Percentiles rank a stretch among this genome's conserved stretches.
Evolutionary conservation across 352 stramenopile genomes (phyloP).

Genomic region (Aphanomyces euteiches): DNA sequence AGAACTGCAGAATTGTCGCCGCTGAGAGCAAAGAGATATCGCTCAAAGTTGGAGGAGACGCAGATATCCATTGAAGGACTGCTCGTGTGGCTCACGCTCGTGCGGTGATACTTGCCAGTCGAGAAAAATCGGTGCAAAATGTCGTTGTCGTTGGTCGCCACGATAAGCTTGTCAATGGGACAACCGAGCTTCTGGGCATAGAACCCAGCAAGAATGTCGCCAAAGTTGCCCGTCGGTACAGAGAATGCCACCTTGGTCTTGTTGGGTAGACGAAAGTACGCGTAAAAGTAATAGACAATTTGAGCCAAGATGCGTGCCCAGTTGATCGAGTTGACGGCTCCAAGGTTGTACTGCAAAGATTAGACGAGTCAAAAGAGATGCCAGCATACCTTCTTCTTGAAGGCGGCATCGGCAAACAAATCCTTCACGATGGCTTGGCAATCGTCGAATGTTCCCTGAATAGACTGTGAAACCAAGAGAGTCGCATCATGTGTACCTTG

Average conservation of each 20-base stretch:
- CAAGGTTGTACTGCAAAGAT: slow-evolving; percentile 75
- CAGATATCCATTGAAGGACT: slow-evolving; percentile 99
- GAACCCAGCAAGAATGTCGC: slow-evolving; percentile 97
- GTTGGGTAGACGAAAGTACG: slow-evolving; percentile 88
- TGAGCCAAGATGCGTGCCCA: slow-evolving; percentile 98
- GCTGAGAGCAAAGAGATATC: slow-evolving; percentile 95
- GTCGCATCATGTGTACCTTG: slow-evolving; percentile 34
- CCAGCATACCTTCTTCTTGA: slow-evolving; percentile 75
- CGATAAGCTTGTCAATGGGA: slow-evolving; percentile 93
- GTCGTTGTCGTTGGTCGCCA: slow-evolving; percentile 99
- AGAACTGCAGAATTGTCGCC: slow-evolving; percentile 91
- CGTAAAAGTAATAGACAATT: slow-evolving; percentile 99
- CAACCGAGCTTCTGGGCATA: slow-evolving; percentile 94
- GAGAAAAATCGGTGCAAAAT: slow-evolving; percentile 98
- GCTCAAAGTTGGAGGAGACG: slow-evolving; percentile 99
- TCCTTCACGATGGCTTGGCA: slow-evolving; percentile 99
- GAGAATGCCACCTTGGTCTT: slow-evolving; percentile 89
- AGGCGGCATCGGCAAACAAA: slow-evolving; percentile 91
- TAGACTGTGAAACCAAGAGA: background rate
- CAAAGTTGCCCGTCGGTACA: slow-evolving; percentile 99
- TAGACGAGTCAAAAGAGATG: background rate
- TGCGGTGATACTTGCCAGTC: slow-evolving; percentile 94
- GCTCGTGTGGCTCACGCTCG: slow-evolving; percentile 90
- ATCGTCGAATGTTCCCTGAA: slow-evolving; percentile 98
- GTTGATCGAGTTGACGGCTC: slow-evolving; percentile 99